Percentiles rank a stretch among this genome's conserved stretches.
These are phyloP conservation scores for Furcasterigmium sp. DNA, from an alignment of 2,329 filamentous ascomycete genomes.

Conservation along the genomic window DNA sequence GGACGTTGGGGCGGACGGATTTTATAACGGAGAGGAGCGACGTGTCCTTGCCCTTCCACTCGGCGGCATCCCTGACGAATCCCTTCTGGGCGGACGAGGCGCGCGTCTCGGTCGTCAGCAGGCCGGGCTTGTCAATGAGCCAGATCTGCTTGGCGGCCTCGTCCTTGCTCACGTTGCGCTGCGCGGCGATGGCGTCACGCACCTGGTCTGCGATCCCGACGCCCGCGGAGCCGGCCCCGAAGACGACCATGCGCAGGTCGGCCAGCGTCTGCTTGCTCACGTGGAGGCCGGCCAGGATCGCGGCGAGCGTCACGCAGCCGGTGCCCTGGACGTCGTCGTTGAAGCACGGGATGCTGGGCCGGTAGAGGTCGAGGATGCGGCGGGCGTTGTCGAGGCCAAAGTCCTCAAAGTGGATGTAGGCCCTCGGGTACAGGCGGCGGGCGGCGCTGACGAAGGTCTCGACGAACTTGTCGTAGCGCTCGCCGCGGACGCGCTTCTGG, in stretches of 20 bases:
- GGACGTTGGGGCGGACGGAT: slow-evolving; percentile 69
- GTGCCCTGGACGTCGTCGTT: slow-evolving; percentile 91
- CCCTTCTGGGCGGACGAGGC: slow-evolving; percentile 61
- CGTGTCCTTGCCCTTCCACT: slow-evolving; percentile 56
- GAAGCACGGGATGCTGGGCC: slow-evolving; percentile 72
- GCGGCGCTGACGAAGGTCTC: slow-evolving; percentile 67
- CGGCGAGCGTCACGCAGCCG: slow-evolving; percentile 80
- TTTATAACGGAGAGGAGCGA: slow-evolving; percentile 63
- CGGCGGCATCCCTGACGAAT: slow-evolving; percentile 59
- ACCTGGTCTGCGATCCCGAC: slow-evolving; percentile 85
- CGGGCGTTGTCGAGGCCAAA: slow-evolving; percentile 76
- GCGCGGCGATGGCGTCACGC: slow-evolving; percentile 68
- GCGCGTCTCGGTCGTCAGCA: slow-evolving; percentile 60
- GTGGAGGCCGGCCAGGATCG: slow-evolving; percentile 70
- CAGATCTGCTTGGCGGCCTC: slow-evolving; percentile 78
- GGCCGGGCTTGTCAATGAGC: slow-evolving; percentile 76
- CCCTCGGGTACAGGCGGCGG: slow-evolving; percentile 66
- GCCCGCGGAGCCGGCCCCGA: slow-evolving; percentile 76
- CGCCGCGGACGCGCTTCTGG: slow-evolving; percentile 60
- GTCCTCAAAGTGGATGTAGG: slow-evolving; percentile 87
- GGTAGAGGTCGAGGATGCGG: slow-evolving; percentile 71
- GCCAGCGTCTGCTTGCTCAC: slow-evolving; percentile 60
- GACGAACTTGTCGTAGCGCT: slow-evolving; percentile 72
- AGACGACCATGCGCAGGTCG: slow-evolving; percentile 69
- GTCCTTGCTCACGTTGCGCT: slow-evolving; percentile 60